Evolutionary conservation across 441 rosid genomes (phyloP).

Genomic region (Omphalea diandra): DNA sequence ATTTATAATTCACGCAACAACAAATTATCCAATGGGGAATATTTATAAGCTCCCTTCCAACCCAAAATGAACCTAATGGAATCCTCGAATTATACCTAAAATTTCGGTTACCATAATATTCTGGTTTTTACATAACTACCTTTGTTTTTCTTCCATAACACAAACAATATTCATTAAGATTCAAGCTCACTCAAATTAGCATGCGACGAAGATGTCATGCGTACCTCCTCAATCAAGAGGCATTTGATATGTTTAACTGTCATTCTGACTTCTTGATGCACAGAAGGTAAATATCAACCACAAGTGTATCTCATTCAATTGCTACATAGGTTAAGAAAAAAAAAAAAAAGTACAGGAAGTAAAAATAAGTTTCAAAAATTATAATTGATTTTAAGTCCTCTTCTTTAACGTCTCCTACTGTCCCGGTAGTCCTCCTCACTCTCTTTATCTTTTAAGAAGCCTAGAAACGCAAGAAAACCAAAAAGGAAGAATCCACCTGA

Average conservation of each 20-base stretch:
- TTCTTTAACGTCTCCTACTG: slow-evolving; percentile 11
- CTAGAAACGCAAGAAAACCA: slow-evolving; percentile 78
- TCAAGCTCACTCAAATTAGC: too few relatives aligned
- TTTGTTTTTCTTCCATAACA: too few relatives aligned
- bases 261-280: background rate
- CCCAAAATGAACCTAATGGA: too few relatives aligned
- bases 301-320: slow-evolving; percentile 19
- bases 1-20: too few relatives aligned
- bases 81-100: too few relatives aligned
- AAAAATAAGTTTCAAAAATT: background rate
- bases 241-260: background rate
- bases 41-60: too few relatives aligned
- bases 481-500: slow-evolving; percentile 90
- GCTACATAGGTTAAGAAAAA: too few relatives aligned
- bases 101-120: too few relatives aligned
- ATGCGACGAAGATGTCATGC: background rate
- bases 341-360: background rate
- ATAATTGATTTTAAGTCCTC: background rate
- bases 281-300: background rate
- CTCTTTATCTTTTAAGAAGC: slow-evolving; percentile 78
- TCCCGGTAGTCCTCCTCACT: slow-evolving; percentile 35
- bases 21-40: too few relatives aligned
- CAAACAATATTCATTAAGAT: too few relatives aligned
- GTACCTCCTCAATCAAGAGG: too few relatives aligned
- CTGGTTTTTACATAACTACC: too few relatives aligned